These are phyloP conservation scores for Blumeriella jaapii DNA, from an alignment of 2,329 filamentous ascomycete genomes.

Conservation along the genomic window DNA sequence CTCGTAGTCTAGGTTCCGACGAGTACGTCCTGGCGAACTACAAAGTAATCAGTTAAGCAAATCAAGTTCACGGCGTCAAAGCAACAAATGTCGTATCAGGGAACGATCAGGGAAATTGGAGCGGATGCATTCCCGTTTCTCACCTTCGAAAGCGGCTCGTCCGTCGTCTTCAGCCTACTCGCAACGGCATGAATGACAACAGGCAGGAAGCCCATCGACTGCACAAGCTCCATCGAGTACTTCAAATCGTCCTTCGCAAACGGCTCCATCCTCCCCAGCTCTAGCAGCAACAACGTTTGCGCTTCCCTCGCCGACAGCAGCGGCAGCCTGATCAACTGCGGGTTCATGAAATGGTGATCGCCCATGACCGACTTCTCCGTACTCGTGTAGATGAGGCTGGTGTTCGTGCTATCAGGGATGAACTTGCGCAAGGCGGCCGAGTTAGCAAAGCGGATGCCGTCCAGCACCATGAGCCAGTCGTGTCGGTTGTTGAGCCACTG, in stretches of 20 bases:
- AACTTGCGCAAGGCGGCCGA: slow-evolving; percentile 44
- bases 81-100: too few relatives aligned
- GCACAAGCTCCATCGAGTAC: slow-evolving; percentile 50
- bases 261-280: slow-evolving; percentile 47
- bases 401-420: slow-evolving; percentile 51
- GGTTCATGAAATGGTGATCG: slow-evolving; percentile 48
- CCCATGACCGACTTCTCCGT: slow-evolving; percentile 45
- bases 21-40: slow-evolving; percentile 47
- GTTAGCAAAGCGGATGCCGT: slow-evolving; percentile 51
- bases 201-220: slow-evolving; percentile 51
- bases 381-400: slow-evolving; percentile 57
- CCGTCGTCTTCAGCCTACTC: slow-evolving; percentile 46
- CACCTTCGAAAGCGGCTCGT: too few relatives aligned
- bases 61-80: too few relatives aligned
- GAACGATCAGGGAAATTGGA: too few relatives aligned
- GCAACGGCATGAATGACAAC: slow-evolving; percentile 58
- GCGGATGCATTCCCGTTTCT: too few relatives aligned
- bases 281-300: slow-evolving; percentile 47
- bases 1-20: slow-evolving; percentile 42
- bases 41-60: too few relatives aligned
- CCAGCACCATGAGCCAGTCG: slow-evolving; percentile 58
- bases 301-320: slow-evolving; percentile 45
- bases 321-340: slow-evolving; percentile 42
- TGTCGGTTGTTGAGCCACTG: slow-evolving; percentile 49
- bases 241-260: slow-evolving; percentile 39